phyloP scores from a whole-genome alignment of 2,329 filamentous ascomycete species.

The Colletotrichum gloeosporioides region DNA sequence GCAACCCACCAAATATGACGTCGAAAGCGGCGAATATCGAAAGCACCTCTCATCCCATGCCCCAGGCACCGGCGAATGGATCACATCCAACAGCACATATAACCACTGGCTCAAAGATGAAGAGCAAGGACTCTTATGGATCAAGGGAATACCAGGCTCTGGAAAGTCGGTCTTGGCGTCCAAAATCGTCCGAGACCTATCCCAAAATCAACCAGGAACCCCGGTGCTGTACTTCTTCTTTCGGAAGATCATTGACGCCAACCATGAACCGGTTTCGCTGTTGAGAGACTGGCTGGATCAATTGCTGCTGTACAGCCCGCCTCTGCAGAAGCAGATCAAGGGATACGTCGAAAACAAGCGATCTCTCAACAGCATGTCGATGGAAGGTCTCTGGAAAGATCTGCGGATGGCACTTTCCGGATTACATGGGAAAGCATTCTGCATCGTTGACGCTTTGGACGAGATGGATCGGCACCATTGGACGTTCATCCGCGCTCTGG shows the following conservation, averaged over 20 bases:
- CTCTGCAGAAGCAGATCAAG: constrained; percentile 30
- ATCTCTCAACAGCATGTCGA: constrained; percentile 21
- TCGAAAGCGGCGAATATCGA: constrained; percentile 26
- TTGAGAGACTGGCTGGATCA: constrained; percentile 41
- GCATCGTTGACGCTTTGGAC: constrained; percentile 49
- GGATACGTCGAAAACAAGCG: background rate
- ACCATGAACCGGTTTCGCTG: constrained; percentile 32
- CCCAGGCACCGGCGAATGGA: constrained; percentile 29
- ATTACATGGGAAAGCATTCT: constrained; percentile 34
- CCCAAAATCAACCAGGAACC: background rate
- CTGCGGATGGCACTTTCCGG: constrained; percentile 27
- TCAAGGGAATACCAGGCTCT: constrained; percentile 40
- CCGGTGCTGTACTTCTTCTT: constrained; percentile 45
- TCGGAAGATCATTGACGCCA: constrained; percentile 40
- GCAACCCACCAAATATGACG: constrained; percentile 27
- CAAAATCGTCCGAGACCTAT: background rate
- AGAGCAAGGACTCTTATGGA: constrained; percentile 31
- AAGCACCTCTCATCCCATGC: constrained; percentile 27
- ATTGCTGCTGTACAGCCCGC: constrained; percentile 31
- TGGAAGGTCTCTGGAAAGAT: constrained; percentile 32
- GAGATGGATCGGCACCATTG: constrained; percentile 44
- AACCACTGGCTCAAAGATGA: constrained; percentile 23
- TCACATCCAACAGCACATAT: constrained; percentile 22
- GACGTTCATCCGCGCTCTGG: constrained; percentile 39
- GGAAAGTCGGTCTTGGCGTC: constrained; percentile 22